Conservation (phyloP, 1,284 basidiomycete genomes). For the Tilletia setariae region DNA sequence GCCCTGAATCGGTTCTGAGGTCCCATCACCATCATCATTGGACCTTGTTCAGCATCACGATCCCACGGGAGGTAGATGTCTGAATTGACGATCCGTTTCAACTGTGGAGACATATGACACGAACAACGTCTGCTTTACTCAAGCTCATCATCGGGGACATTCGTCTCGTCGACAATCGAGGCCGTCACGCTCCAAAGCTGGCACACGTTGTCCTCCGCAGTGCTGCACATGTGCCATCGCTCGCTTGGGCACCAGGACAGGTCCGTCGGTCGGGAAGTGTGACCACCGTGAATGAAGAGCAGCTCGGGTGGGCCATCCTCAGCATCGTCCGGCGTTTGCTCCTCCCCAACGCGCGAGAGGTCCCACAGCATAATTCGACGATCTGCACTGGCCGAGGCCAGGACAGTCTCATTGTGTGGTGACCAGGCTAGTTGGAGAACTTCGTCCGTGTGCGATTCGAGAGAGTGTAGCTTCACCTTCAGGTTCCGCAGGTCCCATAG, state of each 20-base stretch:
- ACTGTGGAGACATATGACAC: no score
- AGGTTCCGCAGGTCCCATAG: slow-evolving; percentile 85
- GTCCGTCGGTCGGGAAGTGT: slow-evolving; percentile 51
- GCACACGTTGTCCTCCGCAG: slow-evolving; percentile 52
- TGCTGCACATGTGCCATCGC: slow-evolving; percentile 47
- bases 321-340: slow-evolving; percentile 95
- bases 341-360: slow-evolving; percentile 82
- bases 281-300: slow-evolving; percentile 52
- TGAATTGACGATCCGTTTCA: no score
- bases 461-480: slow-evolving; percentile 73
- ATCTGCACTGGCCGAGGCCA: slow-evolving; percentile 71
- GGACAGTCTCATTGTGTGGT: slow-evolving; percentile 66
- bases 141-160: slow-evolving; percentile 10
- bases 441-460: slow-evolving; percentile 91
- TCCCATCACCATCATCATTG: no score
- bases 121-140: neutral
- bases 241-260: slow-evolving; percentile 49
- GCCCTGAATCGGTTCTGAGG: no score
- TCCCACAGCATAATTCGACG: slow-evolving; percentile 95
- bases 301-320: slow-evolving; percentile 81
- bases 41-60: no score
- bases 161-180: slow-evolving; percentile 13
- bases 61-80: no score
- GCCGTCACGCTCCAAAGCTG: slow-evolving; percentile 34
- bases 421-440: slow-evolving; percentile 93